Percentiles rank a stretch among this genome's conserved stretches.
phyloP scores from a whole-genome alignment of 2,329 filamentous ascomycete genomes.

The Trichoderma aggressivum region DNA sequence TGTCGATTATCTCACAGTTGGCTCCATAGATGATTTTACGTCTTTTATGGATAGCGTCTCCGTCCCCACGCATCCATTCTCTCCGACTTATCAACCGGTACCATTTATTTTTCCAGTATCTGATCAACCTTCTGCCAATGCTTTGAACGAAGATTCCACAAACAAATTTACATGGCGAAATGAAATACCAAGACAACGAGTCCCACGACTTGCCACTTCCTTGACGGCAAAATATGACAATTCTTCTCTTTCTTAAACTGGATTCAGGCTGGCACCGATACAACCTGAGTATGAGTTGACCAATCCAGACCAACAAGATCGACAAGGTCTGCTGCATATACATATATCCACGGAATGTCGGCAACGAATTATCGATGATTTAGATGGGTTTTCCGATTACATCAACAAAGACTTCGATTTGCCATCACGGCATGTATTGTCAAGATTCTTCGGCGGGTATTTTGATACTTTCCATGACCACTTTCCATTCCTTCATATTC shows the following conservation, averaged over 20 bases:
- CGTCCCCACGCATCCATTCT: background rate
- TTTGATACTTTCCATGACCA: background rate
- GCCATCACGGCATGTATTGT: background rate
- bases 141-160: background rate
- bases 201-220: background rate
- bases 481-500: background rate
- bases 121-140: background rate
- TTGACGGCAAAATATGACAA: background rate
- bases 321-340: background rate
- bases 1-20: background rate
- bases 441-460: background rate
- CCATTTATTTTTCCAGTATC: background rate
- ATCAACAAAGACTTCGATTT: background rate
- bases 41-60: slow-evolving; percentile 2
- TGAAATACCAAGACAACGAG: background rate
- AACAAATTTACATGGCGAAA: background rate
- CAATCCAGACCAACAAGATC: background rate
- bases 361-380: background rate
- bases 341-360: background rate
- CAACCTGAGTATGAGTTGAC: background rate
- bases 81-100: background rate
- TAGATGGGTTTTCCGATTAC: background rate
- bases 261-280: background rate
- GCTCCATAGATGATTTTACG: background rate
- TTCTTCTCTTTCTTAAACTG: background rate